These are phyloP conservation scores for Niveomyces coronatus DNA, from an alignment of 2,329 filamentous ascomycete genomes.

Conservation along the genomic window DNA sequence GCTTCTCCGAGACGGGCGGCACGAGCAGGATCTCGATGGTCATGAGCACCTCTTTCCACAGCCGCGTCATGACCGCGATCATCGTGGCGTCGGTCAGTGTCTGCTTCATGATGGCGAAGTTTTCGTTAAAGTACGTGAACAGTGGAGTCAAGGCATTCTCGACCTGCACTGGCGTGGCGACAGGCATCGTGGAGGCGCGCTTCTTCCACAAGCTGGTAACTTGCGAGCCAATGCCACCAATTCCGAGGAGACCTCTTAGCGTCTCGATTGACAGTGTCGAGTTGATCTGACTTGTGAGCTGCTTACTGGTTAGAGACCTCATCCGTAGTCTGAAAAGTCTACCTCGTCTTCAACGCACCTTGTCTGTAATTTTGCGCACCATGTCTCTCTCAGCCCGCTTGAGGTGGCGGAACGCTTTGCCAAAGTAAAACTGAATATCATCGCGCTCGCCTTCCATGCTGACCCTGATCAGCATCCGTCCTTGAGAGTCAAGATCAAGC, in stretches of 20 bases:
- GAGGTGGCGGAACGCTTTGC: conserved; percentile 88
- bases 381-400: conserved; percentile 96
- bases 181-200: conserved; percentile 40
- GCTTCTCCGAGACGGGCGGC: conserved; percentile 90
- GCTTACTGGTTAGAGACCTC: conserved; percentile 11
- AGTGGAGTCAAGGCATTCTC: conserved; percentile 74
- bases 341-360: conserved; percentile 45
- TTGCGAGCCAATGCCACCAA: conserved; percentile 57
- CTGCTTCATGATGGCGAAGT: conserved; percentile 98
- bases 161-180: conserved; percentile 61
- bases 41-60: conserved; percentile 95
- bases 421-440: conserved; percentile 97
- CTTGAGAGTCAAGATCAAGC: conserved; percentile 94
- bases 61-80: conserved; percentile 92
- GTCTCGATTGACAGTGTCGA: conserved; percentile 77
- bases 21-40: conserved; percentile 86
- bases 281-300: conserved; percentile 90
- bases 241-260: conserved; percentile 61
- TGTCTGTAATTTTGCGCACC: conserved; percentile 96
- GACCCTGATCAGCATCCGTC: conserved; percentile 75
- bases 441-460: conserved; percentile 98
- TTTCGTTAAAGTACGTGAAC: conserved; percentile 93
- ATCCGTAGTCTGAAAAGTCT: conserved; percentile 11
- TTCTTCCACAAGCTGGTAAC: conserved; percentile 62
- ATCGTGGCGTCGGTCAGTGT: conserved; percentile 93